A percentile compares a stretch with the other conserved stretches of the same genome.
phyloP scores from a whole-genome alignment of 805 yeast genomes.

The Brettanomyces sp. region DNA sequence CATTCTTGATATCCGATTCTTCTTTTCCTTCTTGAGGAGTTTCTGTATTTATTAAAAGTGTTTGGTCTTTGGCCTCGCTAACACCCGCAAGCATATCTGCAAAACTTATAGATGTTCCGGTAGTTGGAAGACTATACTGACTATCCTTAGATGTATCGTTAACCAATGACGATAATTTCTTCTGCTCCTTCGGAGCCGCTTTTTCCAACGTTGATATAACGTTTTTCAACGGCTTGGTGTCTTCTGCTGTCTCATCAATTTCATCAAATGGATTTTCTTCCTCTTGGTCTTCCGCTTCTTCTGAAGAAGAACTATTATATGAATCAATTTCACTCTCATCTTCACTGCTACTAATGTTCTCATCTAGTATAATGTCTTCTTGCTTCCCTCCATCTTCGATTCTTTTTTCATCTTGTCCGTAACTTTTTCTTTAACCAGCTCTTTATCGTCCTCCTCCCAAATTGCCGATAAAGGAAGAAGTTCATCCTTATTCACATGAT shows the following conservation, averaged over 20 bases:
- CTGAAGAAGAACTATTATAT: constrained; percentile 17
- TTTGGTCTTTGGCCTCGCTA: constrained; percentile 19
- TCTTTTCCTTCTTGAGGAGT: constrained; percentile 31
- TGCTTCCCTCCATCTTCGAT: constrained; percentile 8
- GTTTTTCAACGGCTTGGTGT: constrained; percentile 40
- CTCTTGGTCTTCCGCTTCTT: constrained; percentile 16
- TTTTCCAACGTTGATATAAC: constrained; percentile 35
- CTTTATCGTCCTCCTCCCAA: constrained; percentile 55
- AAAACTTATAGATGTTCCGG: constrained; percentile 49
- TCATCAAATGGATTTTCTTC: constrained; percentile 23
- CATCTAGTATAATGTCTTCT: constrained; percentile 10
- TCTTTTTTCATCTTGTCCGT: constrained; percentile 1
- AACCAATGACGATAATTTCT: constrained; percentile 38
- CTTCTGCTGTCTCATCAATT: constrained; percentile 22
- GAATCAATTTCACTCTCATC: constrained; percentile 15
- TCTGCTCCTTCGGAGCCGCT: constrained; percentile 25
- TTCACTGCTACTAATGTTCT: constrained; percentile 21
- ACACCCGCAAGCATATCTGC: constrained; percentile 69
- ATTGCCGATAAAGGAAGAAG: constrained; percentile 75
- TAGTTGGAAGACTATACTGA: constrained; percentile 59
- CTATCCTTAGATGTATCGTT: constrained; percentile 51
- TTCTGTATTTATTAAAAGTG: constrained; percentile 12
- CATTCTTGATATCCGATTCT: constrained; percentile 13
- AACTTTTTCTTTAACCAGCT: background rate
- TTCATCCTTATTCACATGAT: constrained; percentile 65